A percentile compares a stretch with the other conserved stretches of the same genome.
These are phyloP conservation scores for Sporisorium scitamineum DNA, from an alignment of 1,284 basidiomycete genomes.

Conservation along the genomic window DNA sequence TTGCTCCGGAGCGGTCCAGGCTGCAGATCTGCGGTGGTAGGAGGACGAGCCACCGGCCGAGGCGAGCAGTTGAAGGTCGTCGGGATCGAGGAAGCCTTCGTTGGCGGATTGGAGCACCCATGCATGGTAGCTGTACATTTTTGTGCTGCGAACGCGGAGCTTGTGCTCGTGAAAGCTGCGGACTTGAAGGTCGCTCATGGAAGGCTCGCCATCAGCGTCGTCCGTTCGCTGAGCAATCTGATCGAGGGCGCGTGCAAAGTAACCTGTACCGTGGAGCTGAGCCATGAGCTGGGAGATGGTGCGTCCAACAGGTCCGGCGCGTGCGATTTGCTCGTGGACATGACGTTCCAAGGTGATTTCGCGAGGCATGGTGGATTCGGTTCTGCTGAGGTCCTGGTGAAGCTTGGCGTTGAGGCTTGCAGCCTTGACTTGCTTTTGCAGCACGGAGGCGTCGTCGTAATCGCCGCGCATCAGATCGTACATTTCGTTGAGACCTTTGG, in stretches of 20 bases:
- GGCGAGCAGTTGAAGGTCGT: slow-evolving; percentile 25
- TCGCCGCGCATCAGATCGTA: slow-evolving; percentile 28
- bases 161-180: slow-evolving; percentile 46
- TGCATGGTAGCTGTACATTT: slow-evolving; percentile 43
- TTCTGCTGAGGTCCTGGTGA: slow-evolving; percentile 29
- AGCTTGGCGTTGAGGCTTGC: slow-evolving; percentile 16
- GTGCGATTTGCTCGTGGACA: slow-evolving; percentile 35
- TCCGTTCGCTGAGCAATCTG: slow-evolving; percentile 27
- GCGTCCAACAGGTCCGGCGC: slow-evolving; percentile 32
- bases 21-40: slow-evolving; percentile 18
- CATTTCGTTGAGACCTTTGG: slow-evolving; percentile 36
- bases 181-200: slow-evolving; percentile 34
- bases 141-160: slow-evolving; percentile 33
- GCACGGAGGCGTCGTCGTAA: slow-evolving; percentile 13
- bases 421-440: slow-evolving; percentile 28
- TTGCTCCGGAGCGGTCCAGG: slow-evolving; percentile 20
- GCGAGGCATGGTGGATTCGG: slow-evolving; percentile 26
- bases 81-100: slow-evolving; percentile 34
- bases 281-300: slow-evolving; percentile 30
- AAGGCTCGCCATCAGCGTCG: slow-evolving; percentile 34
- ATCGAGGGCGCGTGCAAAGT: slow-evolving; percentile 29
- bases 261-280: slow-evolving; percentile 28
- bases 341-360: slow-evolving; percentile 45
- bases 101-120: slow-evolving; percentile 50
- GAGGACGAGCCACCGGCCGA: slow-evolving; percentile 30